phyloP scores from a whole-genome alignment of 2,329 filamentous ascomycete species.

The Xylariales sp. region DNA sequence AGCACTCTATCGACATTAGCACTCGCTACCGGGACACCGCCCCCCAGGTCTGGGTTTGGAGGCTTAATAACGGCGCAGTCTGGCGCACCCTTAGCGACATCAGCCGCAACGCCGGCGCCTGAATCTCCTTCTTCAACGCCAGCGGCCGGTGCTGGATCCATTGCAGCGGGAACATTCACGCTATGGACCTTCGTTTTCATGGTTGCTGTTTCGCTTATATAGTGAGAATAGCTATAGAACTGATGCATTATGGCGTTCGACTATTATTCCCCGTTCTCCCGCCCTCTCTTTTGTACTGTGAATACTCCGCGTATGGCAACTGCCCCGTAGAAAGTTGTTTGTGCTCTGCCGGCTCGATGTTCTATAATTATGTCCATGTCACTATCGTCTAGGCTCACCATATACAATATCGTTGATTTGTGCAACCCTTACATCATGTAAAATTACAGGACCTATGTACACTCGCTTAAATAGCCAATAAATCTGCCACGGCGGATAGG shows the following conservation, averaged over 20 bases:
- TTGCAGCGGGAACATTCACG: conserved; percentile 1
- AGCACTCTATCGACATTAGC: conserved; percentile 23
- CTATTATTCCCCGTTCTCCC: too few species aligned
- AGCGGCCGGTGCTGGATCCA: conserved; percentile 15
- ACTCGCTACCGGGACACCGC: conserved; percentile 29
- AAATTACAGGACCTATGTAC: too few species aligned
- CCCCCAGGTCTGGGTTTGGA: conserved; percentile 20
- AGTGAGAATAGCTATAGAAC: not conserved
- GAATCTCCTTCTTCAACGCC: conserved; percentile 1
- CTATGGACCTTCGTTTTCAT: conserved; percentile 25
- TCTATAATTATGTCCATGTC: too few species aligned
- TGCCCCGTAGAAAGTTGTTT: not conserved
- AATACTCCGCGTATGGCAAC: not conserved
- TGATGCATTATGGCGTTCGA: not conserved
- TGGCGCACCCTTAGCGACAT: not conserved
- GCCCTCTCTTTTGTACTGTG: not conserved
- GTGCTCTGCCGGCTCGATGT: not conserved
- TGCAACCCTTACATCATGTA: too few species aligned
- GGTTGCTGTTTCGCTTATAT: conserved; percentile 19
- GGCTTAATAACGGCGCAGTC: conserved; percentile 15
- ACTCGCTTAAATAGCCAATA: too few species aligned
- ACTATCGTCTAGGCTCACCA: too few species aligned
- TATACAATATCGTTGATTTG: too few species aligned
- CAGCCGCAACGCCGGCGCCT: not conserved
- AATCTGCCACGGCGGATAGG: too few species aligned